These are phyloP conservation scores for Tricholoma flavovirens DNA, from an alignment of 768 basidiomycete species.

Conservation along the genomic window DNA sequence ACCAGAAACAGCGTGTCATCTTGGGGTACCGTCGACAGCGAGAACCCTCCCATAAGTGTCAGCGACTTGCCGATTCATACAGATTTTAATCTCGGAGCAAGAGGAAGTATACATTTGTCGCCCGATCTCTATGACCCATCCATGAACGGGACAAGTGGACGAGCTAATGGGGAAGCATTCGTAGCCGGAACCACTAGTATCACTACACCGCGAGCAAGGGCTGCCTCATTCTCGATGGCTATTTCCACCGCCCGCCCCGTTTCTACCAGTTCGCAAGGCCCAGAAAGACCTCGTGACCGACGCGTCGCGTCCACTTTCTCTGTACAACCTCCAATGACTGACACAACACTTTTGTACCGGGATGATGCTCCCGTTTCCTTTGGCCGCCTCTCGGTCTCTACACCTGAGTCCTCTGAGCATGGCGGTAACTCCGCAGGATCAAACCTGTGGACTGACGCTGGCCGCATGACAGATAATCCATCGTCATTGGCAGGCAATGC, in stretches of 20 bases:
- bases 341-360: not conserved
- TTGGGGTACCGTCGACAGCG: conserved; percentile 3
- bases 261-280: not conserved
- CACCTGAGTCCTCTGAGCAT: not conserved
- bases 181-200: not conserved
- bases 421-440: not conserved
- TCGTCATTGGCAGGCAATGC: not conserved
- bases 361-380: not conserved
- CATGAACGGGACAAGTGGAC: not conserved
- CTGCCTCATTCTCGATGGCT: not conserved
- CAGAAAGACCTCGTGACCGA: conserved; percentile 1
- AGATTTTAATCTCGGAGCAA: not conserved
- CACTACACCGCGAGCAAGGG: not conserved
- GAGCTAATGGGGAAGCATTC: not conserved
- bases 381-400: not conserved
- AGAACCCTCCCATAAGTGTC: not conserved
- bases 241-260: not conserved
- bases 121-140: not conserved
- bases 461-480: not conserved
- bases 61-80: not conserved
- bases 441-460: not conserved
- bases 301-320: not conserved
- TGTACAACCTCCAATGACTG: not conserved
- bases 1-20: not conserved
- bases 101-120: not conserved